Conservation (phyloP, 495 filamentous ascomycete species). For the Pseudomonodictys pantanalensis region DNA sequence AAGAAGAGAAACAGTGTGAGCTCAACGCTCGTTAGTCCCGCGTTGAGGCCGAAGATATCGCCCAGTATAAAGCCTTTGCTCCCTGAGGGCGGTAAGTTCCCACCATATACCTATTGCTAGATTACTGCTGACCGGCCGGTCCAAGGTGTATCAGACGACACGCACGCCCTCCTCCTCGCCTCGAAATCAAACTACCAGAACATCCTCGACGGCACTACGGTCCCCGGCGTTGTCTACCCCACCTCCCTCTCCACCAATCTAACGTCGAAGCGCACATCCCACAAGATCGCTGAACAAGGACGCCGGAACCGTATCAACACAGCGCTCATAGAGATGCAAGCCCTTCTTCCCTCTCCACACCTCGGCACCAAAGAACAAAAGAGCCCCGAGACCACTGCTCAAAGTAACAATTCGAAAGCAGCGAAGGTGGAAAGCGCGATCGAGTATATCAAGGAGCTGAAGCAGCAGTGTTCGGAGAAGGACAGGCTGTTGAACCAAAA, state of each 20-base stretch:
- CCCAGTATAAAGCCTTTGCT: constrained; percentile 90
- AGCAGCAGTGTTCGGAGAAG: constrained; percentile 68
- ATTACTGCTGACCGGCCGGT: constrained; percentile 25
- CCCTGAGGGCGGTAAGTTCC: constrained; percentile 65
- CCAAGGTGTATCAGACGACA: constrained; percentile 61
- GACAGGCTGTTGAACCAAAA: constrained; percentile 62
- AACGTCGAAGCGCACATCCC: constrained; percentile 93
- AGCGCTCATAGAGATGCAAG: constrained; percentile 86
- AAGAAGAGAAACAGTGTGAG: constrained; percentile 75
- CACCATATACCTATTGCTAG: constrained; percentile 6
- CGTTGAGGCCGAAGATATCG: constrained; percentile 86
- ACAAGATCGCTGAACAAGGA: constrained; percentile 97
- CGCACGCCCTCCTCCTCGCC: constrained; percentile 80
- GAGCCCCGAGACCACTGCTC: constrained; percentile 29
- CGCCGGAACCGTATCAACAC: constrained; percentile 88
- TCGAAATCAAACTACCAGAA: constrained; percentile 98
- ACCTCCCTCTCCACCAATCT: constrained; percentile 86
- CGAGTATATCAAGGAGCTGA: constrained; percentile 84
- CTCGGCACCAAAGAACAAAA: constrained; percentile 43
- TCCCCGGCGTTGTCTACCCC: constrained; percentile 88
- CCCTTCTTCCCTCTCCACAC: constrained; percentile 59
- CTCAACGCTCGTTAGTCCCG: constrained; percentile 78
- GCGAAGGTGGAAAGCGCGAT: constrained; percentile 95
- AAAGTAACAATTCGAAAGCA: constrained; percentile 78
- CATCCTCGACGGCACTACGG: constrained; percentile 85